Evolutionary conservation across 768 basidiomycete genomes (phyloP).

Genomic region (Phanerochaete carnosa): DNA sequence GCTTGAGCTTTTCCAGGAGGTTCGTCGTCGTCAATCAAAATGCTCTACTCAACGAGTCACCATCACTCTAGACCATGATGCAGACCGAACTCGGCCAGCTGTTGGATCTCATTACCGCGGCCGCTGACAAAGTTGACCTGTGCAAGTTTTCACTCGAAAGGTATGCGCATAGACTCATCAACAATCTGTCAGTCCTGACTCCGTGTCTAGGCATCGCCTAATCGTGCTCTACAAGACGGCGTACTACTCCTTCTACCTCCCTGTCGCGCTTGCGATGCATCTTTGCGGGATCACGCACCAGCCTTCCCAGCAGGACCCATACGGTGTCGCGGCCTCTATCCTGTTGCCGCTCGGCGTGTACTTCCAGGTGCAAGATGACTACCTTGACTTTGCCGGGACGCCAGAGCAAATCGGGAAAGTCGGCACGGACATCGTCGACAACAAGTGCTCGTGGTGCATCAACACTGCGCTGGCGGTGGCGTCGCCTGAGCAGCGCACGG

Average conservation of each 20-base stretch:
- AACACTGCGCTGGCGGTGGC: conserved; percentile 75
- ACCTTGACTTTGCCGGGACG: conserved; percentile 86
- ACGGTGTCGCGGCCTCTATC: conserved; percentile 73
- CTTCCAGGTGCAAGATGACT: conserved; percentile 99
- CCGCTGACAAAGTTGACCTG: conserved; percentile 86
- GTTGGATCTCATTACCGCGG: conserved; percentile 93
- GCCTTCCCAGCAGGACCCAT: conserved; percentile 53
- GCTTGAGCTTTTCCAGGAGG: conserved; percentile 89
- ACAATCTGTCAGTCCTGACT: background rate
- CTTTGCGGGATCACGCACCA: conserved; percentile 60
- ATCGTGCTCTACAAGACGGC: conserved; percentile 98
- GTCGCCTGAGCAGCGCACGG: conserved; percentile 49
- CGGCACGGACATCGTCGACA: conserved; percentile 97
- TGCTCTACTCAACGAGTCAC: too few species aligned
- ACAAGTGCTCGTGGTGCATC: conserved; percentile 97
- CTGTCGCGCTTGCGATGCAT: conserved; percentile 92
- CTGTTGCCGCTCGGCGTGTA: conserved; percentile 94
- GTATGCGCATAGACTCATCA: conserved; percentile 35
- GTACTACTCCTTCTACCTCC: conserved; percentile 97
- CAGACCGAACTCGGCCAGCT: conserved; percentile 97
- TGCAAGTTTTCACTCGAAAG: conserved; percentile 84
- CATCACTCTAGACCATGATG: too few species aligned
- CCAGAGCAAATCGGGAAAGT: conserved; percentile 95
- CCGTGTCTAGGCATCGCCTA: conserved; percentile 65
- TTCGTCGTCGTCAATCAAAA: too few species aligned